Conservation (phyloP, 2,329 filamentous ascomycete genomes). For the Aspergillus pseudotamarii region DNA sequence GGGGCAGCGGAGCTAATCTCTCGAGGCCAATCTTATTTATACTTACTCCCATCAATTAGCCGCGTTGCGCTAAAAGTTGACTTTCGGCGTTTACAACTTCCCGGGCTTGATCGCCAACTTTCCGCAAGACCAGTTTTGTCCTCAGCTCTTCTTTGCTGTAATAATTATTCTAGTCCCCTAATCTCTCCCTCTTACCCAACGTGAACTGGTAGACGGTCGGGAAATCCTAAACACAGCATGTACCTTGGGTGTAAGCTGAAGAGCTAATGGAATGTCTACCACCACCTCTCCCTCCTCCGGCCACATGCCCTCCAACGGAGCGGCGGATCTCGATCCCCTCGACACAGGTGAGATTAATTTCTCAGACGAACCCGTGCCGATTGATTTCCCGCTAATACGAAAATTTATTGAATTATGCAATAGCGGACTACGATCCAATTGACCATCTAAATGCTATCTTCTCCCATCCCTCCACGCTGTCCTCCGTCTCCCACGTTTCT, state of each 20-base stretch:
- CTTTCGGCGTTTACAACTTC: not conserved
- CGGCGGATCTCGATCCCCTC: constrained; percentile 42
- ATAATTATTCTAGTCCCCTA: not conserved
- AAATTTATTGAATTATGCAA: constrained; percentile 8
- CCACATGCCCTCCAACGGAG: constrained; percentile 44
- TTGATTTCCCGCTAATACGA: constrained; percentile 6
- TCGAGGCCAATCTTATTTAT: not conserved
- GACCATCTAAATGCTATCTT: constrained; percentile 93
- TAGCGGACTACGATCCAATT: constrained; percentile 87
- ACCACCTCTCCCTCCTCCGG: constrained; percentile 31
- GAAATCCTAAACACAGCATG: constrained; percentile 23
- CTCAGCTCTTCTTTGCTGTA: constrained; percentile 3
- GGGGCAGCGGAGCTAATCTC: too few relatives aligned
- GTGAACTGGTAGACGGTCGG: constrained; percentile 11
- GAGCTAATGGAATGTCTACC: constrained; percentile 40
- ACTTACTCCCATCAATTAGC: not conserved
- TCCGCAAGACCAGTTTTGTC: constrained; percentile 1
- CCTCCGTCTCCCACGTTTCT: constrained; percentile 75
- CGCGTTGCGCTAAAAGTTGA: constrained; percentile 9
- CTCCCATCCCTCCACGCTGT: constrained; percentile 81
- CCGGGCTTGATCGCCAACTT: constrained; percentile 7
- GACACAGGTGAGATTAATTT: constrained; percentile 45
- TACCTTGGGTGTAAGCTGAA: constrained; percentile 24
- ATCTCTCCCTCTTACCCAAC: not conserved
- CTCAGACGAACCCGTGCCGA: not conserved